Conservation (phyloP, 2,329 filamentous ascomycete species). For the Paraphaeosphaeria minitans region DNA sequence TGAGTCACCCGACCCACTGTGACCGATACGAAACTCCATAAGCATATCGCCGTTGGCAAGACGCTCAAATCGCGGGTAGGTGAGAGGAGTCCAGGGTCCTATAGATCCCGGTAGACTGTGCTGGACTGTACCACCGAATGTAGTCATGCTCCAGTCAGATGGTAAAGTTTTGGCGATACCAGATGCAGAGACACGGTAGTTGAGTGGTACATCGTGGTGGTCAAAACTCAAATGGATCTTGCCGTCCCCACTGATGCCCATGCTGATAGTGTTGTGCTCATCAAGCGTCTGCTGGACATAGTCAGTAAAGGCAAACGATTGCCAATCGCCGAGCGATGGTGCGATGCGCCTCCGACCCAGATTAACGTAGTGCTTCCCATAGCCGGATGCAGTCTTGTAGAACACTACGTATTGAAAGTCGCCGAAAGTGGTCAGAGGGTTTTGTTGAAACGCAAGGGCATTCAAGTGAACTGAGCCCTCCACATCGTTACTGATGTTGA, state of each 20-base stretch:
- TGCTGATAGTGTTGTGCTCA: conserved; percentile 60
- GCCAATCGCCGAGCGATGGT: conserved; percentile 46
- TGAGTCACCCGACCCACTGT: conserved; percentile 57
- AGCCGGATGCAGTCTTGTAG: conserved; percentile 45
- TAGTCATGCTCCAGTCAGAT: conserved; percentile 31
- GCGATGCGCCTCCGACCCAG: conserved; percentile 54
- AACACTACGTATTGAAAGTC: conserved; percentile 58
- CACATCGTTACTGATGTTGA: conserved; percentile 41
- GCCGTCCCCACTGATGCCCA: conserved; percentile 59
- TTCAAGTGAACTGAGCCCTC: conserved; percentile 50
- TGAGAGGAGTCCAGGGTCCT: conserved; percentile 48
- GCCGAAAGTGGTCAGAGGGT: conserved; percentile 53
- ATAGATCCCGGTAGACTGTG: conserved; percentile 38
- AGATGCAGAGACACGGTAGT: conserved; percentile 39
- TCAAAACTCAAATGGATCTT: conserved; percentile 61
- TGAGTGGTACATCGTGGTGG: conserved; percentile 51
- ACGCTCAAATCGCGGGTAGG: conserved; percentile 57
- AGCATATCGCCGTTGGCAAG: conserved; percentile 49
- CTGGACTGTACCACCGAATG: conserved; percentile 35
- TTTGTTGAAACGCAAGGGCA: conserved; percentile 57
- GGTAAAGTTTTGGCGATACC: conserved; percentile 40
- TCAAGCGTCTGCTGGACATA: conserved; percentile 58
- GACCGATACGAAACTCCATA: conserved; percentile 58
- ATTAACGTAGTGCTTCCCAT: conserved; percentile 49
- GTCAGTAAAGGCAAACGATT: conserved; percentile 55